A percentile compares a stretch with the other conserved stretches of the same genome.
Conservation (phyloP, 2,329 filamentous ascomycete genomes). For the Ceratocystis albifundus region DNA sequence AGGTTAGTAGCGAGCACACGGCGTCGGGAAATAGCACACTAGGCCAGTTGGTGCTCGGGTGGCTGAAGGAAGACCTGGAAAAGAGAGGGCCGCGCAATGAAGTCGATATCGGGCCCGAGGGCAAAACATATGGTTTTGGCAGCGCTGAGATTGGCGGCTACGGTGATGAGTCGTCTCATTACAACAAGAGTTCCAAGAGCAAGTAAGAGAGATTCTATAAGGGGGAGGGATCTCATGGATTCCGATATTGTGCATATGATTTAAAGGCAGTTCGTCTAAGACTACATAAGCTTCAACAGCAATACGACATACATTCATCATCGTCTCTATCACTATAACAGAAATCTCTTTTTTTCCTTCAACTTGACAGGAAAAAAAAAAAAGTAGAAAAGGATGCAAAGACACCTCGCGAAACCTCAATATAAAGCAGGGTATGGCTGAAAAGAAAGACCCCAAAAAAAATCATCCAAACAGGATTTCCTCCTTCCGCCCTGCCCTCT, state of each 20-base stretch:
- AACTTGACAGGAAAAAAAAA: neutral
- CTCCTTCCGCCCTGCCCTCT: slow-evolving; percentile 26
- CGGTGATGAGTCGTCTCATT: slow-evolving; percentile 39
- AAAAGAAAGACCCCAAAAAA: slow-evolving; percentile 4
- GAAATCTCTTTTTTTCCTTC: neutral
- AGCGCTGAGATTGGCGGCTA: slow-evolving; percentile 46
- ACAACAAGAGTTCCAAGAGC: slow-evolving; percentile 9
- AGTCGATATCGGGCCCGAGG: slow-evolving; percentile 45
- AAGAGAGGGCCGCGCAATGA: slow-evolving; percentile 65
- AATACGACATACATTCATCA: neutral
- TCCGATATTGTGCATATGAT: neutral
- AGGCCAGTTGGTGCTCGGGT: slow-evolving; percentile 75
- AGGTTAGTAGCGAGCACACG: slow-evolving; percentile 33
- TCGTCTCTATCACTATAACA: neutral
- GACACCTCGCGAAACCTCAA: slow-evolving; percentile 1
- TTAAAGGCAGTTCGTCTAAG: neutral
- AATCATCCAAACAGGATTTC: neutral
- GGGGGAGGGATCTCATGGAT: neutral
- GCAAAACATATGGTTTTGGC: slow-evolving; percentile 48
- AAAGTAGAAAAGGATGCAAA: neutral
- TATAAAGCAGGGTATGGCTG: slow-evolving; percentile 13
- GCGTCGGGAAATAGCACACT: slow-evolving; percentile 63
- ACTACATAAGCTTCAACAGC: slow-evolving; percentile 3
- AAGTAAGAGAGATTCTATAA: neutral
- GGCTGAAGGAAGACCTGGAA: slow-evolving; percentile 70